Conservation (phyloP, 2,329 filamentous ascomycete species). For the Celoporthe dispersa region DNA sequence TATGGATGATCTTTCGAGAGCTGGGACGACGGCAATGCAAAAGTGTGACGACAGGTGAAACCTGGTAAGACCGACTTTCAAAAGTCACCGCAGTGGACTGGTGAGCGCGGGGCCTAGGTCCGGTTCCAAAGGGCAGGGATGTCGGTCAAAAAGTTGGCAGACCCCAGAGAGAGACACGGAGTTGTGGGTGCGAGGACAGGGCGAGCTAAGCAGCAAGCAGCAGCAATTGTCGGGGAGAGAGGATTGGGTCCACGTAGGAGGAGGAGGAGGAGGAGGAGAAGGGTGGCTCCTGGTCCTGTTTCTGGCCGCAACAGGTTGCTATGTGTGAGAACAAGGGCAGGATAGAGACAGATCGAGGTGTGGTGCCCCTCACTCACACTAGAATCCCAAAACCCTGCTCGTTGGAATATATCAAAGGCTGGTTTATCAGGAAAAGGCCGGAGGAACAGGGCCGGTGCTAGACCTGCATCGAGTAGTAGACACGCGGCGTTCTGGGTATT, state of each 20-base stretch:
- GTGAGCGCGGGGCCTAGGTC: not conserved
- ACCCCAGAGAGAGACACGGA: not conserved
- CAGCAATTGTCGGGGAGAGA: not conserved
- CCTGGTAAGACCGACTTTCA: not conserved
- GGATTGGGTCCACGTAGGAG: not conserved
- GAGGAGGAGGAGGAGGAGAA: not conserved
- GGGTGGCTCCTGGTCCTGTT: not conserved
- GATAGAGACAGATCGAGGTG: not conserved
- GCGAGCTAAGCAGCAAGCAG: not conserved
- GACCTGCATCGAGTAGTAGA: not conserved
- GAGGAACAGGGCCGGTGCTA: not conserved
- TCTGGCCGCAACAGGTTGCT: not conserved
- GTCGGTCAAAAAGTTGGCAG: not conserved
- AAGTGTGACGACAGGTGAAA: conserved; percentile 5
- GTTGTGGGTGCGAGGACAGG: not conserved
- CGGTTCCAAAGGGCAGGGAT: not conserved
- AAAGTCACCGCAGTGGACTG: not conserved
- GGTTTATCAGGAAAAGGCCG: not conserved
- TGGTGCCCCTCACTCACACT: not conserved
- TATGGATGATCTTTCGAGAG: not conserved
- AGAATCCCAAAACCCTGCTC: conserved; percentile 1
- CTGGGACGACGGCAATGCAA: not conserved
- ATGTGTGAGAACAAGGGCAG: conserved; percentile 1
- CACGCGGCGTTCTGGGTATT: not conserved
- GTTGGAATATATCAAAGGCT: conserved; percentile 2